Evolutionary conservation across 208 protist genomes (phyloP), one percentile per base, ranked within the genome.

Genomic region (Vickermania ingenoplastis): DNA sequence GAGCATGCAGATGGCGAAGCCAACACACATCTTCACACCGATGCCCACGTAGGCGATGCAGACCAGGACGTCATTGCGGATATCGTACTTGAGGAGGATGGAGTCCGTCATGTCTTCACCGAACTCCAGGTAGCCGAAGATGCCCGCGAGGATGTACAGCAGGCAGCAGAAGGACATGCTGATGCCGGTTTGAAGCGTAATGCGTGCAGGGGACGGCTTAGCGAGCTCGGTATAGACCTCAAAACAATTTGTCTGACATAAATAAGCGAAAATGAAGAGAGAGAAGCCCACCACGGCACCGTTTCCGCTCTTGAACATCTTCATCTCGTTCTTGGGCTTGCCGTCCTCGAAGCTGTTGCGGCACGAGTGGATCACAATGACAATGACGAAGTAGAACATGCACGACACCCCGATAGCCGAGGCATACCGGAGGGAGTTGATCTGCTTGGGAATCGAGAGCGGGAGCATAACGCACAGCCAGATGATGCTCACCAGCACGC

Each of bases 81-180:
- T 75, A 23, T 41, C 21, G 67, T 91, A 92, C 53, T 80, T 62
- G 27, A 62, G 53, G 63, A 94, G 68, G 28, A 89, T 73, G 31
- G 81, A 86, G 53, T 61, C 82, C 7, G 53, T 61, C 48, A 83
- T 65, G 14, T 64, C 51, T 0, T 48, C 41, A 28, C 81, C 76
- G 60, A 92, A 92, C 63, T 94, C 88, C 51, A 60, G 59, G 62
- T 92, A 92, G 36, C 88, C 88, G 30, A 91, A 90, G 56, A 92
- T 60, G 57, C 84, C 81, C 31, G 81, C 57, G 50, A 81, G 50
- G 55, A 83, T 74, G 69, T 94, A 82, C 21, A 94, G 65, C 13
- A 89, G 1, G 4, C 57, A 59, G 13, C 70, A 61, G 29, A 78
- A 21, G 21, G 53, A 22, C 84, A 94, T 92, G 63, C 76, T 79